Base-by-base conservation (phyloP, 441 rosid genomes). In the Gossypium trilobum region DNA sequence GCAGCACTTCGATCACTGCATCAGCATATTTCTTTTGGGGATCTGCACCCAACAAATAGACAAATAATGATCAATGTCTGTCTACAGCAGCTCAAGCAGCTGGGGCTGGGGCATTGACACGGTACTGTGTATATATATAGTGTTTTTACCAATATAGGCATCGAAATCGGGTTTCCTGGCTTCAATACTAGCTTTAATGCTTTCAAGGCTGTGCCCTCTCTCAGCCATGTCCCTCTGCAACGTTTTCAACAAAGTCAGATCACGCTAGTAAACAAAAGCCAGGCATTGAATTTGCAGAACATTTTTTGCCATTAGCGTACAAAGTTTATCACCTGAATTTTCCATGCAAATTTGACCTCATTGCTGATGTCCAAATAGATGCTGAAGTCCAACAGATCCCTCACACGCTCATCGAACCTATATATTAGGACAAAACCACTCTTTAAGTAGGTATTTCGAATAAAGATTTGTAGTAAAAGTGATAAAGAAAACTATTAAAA, bases 321-420 rank as follows among this genome's bases (percentile, higher is more conserved):
- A 73, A 36, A 29, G 48, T 17, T 23, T 6, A 13, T 64, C 23
- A 94, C 99, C 97, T 92, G 99, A 59, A 92, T 94, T 72, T 94
- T 94, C 97, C 99, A 94, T 54, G 99, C 94, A 82, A 94, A 94
- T 64, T 94, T 94, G 80, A 94, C 97, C 70, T 92, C 97, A 36
- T 90, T 88, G 87, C 99, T 94, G 42, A 94, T 94, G 81, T 94
- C 99, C 85, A 94, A 88, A 87, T 94, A 90, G 80, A 94, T 90
- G 70, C 99, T 89, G 83, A 94, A 92, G 91, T 94, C 97, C 48
- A 94, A 73, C 2, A 94, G 86, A 4, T 89, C 89, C 78, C 99
- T 87, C 60, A 94, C 99, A 6, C 99, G 87, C 77, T 79, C 76
- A 81, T 94, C 99, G 76, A 64, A 94, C 99, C 97, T 92, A 70